A percentile compares a stretch with the other conserved stretches of the same genome.
Conservation (phyloP, 352 stramenopile species). For the Globisporangium okanoganense region DNA sequence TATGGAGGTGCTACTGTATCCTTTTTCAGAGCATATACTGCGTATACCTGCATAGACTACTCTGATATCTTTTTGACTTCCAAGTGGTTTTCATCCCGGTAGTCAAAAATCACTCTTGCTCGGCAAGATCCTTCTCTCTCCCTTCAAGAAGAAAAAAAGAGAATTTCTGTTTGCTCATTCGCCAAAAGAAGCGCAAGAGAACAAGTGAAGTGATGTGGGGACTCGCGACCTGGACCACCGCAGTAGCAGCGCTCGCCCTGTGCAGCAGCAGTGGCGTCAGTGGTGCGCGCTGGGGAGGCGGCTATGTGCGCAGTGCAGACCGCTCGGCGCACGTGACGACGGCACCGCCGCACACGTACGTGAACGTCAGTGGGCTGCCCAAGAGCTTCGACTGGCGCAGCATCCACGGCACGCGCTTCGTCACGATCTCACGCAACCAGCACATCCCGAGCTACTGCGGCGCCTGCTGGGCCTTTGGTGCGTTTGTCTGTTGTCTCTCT, state of each 20-base stretch:
- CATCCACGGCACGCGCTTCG: conserved; percentile 78
- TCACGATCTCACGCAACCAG: conserved; percentile 84
- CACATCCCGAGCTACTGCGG: conserved; percentile 88
- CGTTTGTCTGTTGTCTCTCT: conserved; percentile 6
- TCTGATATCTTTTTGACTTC: neutral
- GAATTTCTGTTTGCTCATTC: too few relatives aligned
- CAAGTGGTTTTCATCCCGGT: neutral
- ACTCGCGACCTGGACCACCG: neutral
- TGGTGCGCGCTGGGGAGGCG: conserved; percentile 25
- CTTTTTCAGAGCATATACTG: too few relatives aligned
- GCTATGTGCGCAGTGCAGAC: conserved; percentile 71
- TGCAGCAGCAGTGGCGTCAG: neutral
- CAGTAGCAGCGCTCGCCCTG: conserved; percentile 2
- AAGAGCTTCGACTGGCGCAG: conserved; percentile 93
- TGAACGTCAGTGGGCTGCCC: conserved; percentile 76
- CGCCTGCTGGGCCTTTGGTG: conserved; percentile 86
- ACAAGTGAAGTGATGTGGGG: conserved; percentile 34
- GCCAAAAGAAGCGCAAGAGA: neutral
- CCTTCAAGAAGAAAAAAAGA: neutral
- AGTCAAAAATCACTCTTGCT: neutral
- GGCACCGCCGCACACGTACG: conserved; percentile 58
- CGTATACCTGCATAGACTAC: too few relatives aligned
- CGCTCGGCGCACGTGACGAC: conserved; percentile 63
- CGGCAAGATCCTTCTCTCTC: neutral
- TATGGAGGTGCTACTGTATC: too few relatives aligned